Conservation (phyloP, 2,329 filamentous ascomycete species). For the Colletotrichum graminicola region DNA sequence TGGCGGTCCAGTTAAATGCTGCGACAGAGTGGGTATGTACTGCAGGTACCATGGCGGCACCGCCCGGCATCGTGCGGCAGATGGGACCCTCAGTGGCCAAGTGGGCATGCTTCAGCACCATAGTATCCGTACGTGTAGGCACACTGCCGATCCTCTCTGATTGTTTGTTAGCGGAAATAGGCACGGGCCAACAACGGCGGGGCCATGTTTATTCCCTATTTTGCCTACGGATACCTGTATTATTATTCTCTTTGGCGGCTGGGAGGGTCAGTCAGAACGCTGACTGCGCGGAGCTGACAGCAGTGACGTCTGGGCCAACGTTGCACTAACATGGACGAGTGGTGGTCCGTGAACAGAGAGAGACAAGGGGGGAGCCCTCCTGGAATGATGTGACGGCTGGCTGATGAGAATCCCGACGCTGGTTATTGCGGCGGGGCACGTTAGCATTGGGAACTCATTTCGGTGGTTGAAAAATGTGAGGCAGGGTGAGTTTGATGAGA, state of each 20-base stretch:
- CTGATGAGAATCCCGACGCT: slow-evolving; percentile 3
- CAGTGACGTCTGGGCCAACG: neutral
- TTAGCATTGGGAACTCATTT: neutral
- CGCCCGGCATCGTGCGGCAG: slow-evolving; percentile 27
- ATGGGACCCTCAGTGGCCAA: slow-evolving; percentile 30
- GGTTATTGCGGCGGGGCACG: slow-evolving; percentile 30
- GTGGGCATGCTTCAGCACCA: neutral
- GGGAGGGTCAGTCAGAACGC: neutral
- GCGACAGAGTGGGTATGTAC: slow-evolving; percentile 23
- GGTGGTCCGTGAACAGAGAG: neutral
- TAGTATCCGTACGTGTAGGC: neutral
- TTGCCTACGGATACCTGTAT: too few relatives aligned
- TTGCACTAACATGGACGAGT: neutral
- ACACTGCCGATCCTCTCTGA: slow-evolving; percentile 9
- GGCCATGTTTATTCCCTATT: neutral
- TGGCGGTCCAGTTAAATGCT: slow-evolving; percentile 28
- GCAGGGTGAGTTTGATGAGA: slow-evolving; percentile 36
- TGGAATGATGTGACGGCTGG: slow-evolving; percentile 1
- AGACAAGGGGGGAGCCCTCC: neutral
- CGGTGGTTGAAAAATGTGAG: slow-evolving; percentile 19
- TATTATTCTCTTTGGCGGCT: neutral
- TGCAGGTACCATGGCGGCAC: slow-evolving; percentile 32
- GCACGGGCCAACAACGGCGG: slow-evolving; percentile 18
- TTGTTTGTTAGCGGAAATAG: slow-evolving; percentile 17
- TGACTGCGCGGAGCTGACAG: neutral